Evolutionary conservation across 1,284 basidiomycete species (phyloP), one percentile per base, ranked within the genome.

Genomic region (Tetrapyrgos nigripes): DNA sequence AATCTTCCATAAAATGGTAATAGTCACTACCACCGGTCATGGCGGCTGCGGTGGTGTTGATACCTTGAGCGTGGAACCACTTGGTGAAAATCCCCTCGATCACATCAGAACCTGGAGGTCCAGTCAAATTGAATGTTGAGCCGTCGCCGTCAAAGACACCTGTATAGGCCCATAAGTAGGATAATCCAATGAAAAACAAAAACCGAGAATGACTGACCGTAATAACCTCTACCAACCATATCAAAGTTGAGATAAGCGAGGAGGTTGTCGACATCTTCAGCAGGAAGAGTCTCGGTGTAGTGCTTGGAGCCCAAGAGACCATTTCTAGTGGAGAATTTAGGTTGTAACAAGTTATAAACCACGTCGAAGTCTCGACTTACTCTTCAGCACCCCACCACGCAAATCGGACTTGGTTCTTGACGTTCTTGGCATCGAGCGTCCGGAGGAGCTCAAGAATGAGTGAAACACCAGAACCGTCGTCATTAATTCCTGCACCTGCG

Each of bases 401-500:
- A 54, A 69, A 72, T n/a, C 69, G 69, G 31, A 70, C 66, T 14
- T 66, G 64, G 40, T 72, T 67, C 31, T 17, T 44, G 24, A 65
- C 57, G 8, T 50, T 48, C 24, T 50, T 60, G 4, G 50, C 33
- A 52, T 40, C 31, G 35, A 70, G 65, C 21, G 48, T 45, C 4
- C 24, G 66, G 58, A 40, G 67, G 63, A 40, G 68, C 66, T 70
- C 68, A 6, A 69, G 67, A 46, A 69, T 57, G 24, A 58, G 53
- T 23, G 49, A 65, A 6, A 66, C 63, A 1, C 70, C 70, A 17
- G 69, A 70, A 5, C 69, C 67, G 54, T 71, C 64, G 47, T 70
- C 70, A 59, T 71, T 69, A 53, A 70, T 67, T 19, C 70, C 68
- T n/a, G 70, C 64, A 21, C 70, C 68, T 51, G 68, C 70, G 52